Evolutionary conservation across 306 rosid species (phyloP).

Genomic region (Cyclanthera cordifolia): DNA sequence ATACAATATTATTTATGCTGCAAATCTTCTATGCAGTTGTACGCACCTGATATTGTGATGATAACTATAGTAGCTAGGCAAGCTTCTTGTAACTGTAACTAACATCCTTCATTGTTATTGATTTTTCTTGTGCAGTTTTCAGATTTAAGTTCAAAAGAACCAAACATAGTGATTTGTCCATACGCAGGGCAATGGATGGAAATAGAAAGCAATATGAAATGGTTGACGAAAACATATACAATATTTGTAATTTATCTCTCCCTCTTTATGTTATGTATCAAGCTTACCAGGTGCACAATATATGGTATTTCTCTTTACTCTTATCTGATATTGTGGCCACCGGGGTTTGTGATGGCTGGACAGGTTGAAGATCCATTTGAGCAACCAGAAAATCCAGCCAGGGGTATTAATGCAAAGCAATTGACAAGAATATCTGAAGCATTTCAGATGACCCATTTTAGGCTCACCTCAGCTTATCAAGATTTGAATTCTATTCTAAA

Average conservation of each 20-base stretch:
- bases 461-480: conserved; percentile 25
- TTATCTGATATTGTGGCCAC: conserved; percentile 20
- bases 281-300: too few relatives aligned
- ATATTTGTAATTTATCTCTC: conserved; percentile 45
- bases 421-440: conserved; percentile 44
- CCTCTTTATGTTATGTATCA: conserved; percentile 6
- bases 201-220: conserved; percentile 42
- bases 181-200: conserved; percentile 55
- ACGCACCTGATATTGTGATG: background rate
- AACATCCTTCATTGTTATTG: background rate
- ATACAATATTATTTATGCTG: too few relatives aligned
- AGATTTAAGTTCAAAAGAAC: conserved; percentile 32
- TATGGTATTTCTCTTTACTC: background rate
- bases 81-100: background rate
- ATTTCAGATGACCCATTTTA: conserved; percentile 23
- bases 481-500: conserved; percentile 26
- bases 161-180: conserved; percentile 45
- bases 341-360: conserved; percentile 18
- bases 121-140: conserved; percentile 46
- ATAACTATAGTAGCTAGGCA: background rate
- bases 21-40: background rate
- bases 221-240: conserved; percentile 65
- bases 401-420: conserved; percentile 38
- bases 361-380: conserved; percentile 93
- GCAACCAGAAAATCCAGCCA: conserved; percentile 61